These are phyloP conservation scores for Candida mattraensis DNA, from an alignment of 805 yeast genomes.

Conservation along the genomic window DNA sequence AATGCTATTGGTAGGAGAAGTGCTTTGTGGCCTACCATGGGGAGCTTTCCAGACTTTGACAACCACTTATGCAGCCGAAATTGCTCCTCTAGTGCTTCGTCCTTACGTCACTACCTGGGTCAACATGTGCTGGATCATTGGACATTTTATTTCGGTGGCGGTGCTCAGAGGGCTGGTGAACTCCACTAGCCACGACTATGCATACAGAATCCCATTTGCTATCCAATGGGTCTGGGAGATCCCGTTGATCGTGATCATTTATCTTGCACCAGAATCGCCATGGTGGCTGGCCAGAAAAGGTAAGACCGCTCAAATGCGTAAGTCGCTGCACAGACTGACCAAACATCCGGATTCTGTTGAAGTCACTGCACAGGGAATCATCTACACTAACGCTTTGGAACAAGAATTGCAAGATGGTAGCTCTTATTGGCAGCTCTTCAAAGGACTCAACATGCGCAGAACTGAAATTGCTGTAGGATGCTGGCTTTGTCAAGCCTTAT, in stretches of 20 bases:
- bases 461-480: constrained; percentile 52
- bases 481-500: constrained; percentile 56
- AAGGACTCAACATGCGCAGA: constrained; percentile 46
- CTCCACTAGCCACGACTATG: constrained; percentile 27
- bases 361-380: constrained; percentile 7
- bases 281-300: constrained; percentile 52
- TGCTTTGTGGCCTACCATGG: constrained; percentile 50
- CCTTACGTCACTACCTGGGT: constrained; percentile 48
- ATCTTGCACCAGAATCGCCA: constrained; percentile 57
- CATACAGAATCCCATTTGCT: constrained; percentile 56
- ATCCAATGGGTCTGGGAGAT: constrained; percentile 62
- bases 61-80: constrained; percentile 56
- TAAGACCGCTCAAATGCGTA: constrained; percentile 40
- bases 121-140: constrained; percentile 55
- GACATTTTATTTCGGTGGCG: constrained; percentile 57
- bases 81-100: constrained; percentile 51
- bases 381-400: constrained; percentile 10
- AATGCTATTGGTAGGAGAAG: constrained; percentile 42
- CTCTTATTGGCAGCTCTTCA: constrained; percentile 44
- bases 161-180: constrained; percentile 35
- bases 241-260: constrained; percentile 44
- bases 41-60: constrained; percentile 54
- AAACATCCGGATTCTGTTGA: constrained; percentile 6
- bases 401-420: constrained; percentile 9
- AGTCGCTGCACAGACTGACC: constrained; percentile 26